Base-by-base conservation (phyloP, 2,329 filamentous ascomycete genomes). In the Trichoderma oligosporum region DNA sequence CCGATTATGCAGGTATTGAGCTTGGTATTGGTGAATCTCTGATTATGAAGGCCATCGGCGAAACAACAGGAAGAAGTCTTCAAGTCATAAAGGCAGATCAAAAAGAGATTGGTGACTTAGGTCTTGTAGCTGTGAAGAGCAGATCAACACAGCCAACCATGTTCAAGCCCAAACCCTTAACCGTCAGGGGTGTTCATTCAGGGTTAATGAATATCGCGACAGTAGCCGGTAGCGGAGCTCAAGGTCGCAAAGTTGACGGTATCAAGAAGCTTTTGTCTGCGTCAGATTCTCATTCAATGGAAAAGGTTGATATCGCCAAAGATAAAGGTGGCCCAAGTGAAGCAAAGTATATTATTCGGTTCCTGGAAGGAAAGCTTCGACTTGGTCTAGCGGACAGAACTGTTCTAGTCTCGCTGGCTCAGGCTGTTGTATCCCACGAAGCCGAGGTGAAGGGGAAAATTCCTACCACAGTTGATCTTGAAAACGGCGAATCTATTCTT, bases 21-120 rank as follows among this genome's bases (percentile, higher is more conserved):
- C 81, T 99, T 27, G 94, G 94, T n/a, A 99, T 99, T 65, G 94
- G 94, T 57, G 94, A 99, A 74, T 97, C 93, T 0, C 75, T 99
- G 25, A 97, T 99, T 66, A 97, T 97, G 92, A 99, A 97, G 72
- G 90, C 94, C 4, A 96, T 99, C 67, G 93, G 93, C 9, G 93
- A 97, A 75, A 88, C 87, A 27, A 99, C 94, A 0, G 94, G 94
- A 8, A 86, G 94, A 60, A 96, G 86, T 66, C 74, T 97, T 45
- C 82, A 87, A 35, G 86, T 96, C 52, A 96, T 99, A 78, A 97
- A 97, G 75, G 85, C 88, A 47, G 92, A 97, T 65, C 94, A 99
- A 69, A 91, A 94, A 67, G 91, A 97, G 66, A 96, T 97, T 72
- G 94, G 94, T 54, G 94, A 99, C 71, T 80, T 99, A 9, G 94